These are phyloP conservation scores for Ophiognomonia clavigignenti-juglandacearum DNA, from an alignment of 2,329 filamentous ascomycete species.

Conservation along the genomic window DNA sequence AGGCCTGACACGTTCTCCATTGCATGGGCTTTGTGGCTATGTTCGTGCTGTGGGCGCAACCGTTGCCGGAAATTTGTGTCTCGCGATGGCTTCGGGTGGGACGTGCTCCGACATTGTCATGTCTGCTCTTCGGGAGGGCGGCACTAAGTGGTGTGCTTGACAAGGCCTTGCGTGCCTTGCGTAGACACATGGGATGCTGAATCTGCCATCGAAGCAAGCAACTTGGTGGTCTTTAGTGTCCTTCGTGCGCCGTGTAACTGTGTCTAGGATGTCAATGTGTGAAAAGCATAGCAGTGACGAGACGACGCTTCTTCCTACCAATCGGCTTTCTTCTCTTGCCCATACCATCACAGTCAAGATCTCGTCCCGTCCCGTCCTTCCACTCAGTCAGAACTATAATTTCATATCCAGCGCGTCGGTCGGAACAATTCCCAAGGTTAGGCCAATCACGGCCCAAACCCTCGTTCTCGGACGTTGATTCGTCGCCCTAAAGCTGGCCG, in stretches of 20 bases:
- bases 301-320: too few species aligned
- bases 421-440: not conserved
- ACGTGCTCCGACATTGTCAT: not conserved
- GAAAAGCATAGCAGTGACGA: too few species aligned
- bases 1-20: not conserved
- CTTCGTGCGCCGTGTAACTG: too few species aligned
- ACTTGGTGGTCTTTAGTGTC: too few species aligned
- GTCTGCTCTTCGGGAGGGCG: not conserved
- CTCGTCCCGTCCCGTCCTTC: not conserved
- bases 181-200: not conserved
- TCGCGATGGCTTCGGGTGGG: not conserved
- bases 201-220: too few species aligned
- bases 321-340: too few species aligned
- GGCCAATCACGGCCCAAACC: not conserved
- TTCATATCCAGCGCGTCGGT: not conserved
- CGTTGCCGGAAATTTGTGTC: not conserved
- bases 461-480: not conserved
- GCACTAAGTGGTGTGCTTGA: not conserved
- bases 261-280: too few species aligned
- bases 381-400: not conserved
- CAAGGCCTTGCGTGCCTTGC: too few species aligned
- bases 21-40: not conserved
- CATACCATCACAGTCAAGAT: too few species aligned
- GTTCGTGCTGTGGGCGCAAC: not conserved
- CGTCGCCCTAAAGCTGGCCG: not conserved